These are phyloP conservation scores for Cladosporium sp. DNA, from an alignment of 2,329 filamentous ascomycete genomes.

Conservation along the genomic window DNA sequence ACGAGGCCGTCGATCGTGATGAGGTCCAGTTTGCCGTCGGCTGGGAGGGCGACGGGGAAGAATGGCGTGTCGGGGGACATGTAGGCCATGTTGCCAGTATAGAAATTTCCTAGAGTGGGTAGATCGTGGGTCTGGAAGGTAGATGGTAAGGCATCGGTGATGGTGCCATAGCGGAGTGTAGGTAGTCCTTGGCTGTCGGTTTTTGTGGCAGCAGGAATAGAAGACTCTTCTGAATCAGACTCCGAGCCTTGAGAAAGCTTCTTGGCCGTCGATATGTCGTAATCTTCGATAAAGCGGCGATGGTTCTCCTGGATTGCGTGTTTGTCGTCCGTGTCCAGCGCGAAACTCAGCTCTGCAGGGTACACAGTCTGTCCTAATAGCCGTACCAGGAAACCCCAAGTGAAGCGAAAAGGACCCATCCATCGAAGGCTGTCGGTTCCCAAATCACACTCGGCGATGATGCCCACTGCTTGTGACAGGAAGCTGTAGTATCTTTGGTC, in stretches of 20 bases:
- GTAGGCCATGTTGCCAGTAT: slow-evolving; percentile 90
- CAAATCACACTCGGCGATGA: slow-evolving; percentile 85
- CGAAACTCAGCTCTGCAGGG: slow-evolving; percentile 83
- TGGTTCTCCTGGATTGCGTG: slow-evolving; percentile 62
- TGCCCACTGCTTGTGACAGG: slow-evolving; percentile 82
- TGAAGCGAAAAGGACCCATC: slow-evolving; percentile 87
- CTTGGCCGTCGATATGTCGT: slow-evolving; percentile 25
- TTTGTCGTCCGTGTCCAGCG: slow-evolving; percentile 77
- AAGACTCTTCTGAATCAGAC: slow-evolving; percentile 1
- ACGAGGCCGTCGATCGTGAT: slow-evolving; percentile 76
- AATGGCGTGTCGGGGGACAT: slow-evolving; percentile 87
- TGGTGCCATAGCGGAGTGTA: slow-evolving; percentile 69
- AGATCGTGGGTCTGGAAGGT: slow-evolving; percentile 72
- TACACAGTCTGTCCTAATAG: slow-evolving; percentile 74
- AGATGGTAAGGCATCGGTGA: slow-evolving; percentile 69
- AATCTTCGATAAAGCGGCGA: slow-evolving; percentile 19
- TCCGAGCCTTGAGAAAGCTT: slow-evolving; percentile 15
- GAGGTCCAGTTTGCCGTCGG: slow-evolving; percentile 82
- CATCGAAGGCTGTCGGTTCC: slow-evolving; percentile 87
- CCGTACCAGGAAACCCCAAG: slow-evolving; percentile 74
- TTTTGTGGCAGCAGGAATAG: slow-evolving; percentile 7
- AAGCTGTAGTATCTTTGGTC: slow-evolving; percentile 74
- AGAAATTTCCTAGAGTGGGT: slow-evolving; percentile 85
- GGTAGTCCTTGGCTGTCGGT: slow-evolving; percentile 53
- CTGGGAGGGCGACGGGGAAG: slow-evolving; percentile 76